Evolutionary conservation across 768 basidiomycete species (phyloP), one percentile per base, ranked within the genome.

Genomic region (Collybia nuda): DNA sequence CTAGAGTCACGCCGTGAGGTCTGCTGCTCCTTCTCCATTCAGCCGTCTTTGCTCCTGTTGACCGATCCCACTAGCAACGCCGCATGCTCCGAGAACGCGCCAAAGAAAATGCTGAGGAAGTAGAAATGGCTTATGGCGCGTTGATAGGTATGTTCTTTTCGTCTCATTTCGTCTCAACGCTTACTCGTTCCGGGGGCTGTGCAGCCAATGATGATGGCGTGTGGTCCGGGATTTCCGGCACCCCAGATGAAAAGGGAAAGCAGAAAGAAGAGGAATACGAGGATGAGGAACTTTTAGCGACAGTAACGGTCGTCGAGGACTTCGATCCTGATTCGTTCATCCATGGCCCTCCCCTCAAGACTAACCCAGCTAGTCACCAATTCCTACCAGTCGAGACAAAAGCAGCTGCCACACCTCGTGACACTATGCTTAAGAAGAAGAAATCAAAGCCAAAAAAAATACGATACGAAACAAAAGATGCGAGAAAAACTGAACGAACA

Each of bases 231-330:
- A 71, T 80, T 48, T 62, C 66, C 12, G 32, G 26, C n/a, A 28
- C 6, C 11, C 57, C 62, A 40, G 50, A 63, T 57, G 59, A 29
- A 56, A 64, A 58, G 58, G 68, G 62, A 51, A 68, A 63, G 55
- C 68, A 76, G 60, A 72, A 76, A 46, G 84, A 85, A 48, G 79
- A 83, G 63, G 86, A 89, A 63, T 95, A 84, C 56, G 86, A 90
- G 58, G 86, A 87, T 56, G 91, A 93, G 60, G 86, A 94, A 61
- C 79, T 86, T 53, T 76, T 90, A 26, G 91, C 94, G 40, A 92
- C 89, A 15, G 93, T 97, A 40, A 94, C 93, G 14, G 85, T 97
- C 44, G 85, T 91, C 12, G 91, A 97, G 63, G 92, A 97, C 64
- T 91, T 96, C 65, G 91, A 95, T 64, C 83, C 89, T 18, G 77